Percentiles rank a stretch among this genome's conserved stretches.
Conservation (phyloP, 2,329 filamentous ascomycete genomes). For the Alternaria brassicicola region DNA sequence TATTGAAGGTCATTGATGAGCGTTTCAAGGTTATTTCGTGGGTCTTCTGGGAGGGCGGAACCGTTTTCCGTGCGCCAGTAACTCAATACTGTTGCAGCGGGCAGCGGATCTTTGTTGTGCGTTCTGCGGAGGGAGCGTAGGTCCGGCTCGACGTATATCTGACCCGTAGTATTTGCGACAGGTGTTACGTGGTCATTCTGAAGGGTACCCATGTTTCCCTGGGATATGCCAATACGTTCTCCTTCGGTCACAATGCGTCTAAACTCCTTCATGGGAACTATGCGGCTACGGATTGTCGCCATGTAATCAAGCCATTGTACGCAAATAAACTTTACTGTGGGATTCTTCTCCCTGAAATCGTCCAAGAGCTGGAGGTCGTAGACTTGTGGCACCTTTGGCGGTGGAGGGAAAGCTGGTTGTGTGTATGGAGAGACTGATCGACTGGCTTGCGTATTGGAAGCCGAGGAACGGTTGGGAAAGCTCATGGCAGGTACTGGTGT, state of each 20-base stretch:
- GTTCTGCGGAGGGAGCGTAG: slow-evolving; percentile 64
- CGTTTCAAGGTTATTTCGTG: slow-evolving; percentile 55
- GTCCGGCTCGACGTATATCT: slow-evolving; percentile 71
- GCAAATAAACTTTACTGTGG: slow-evolving; percentile 68
- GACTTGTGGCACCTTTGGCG: slow-evolving; percentile 36
- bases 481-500: slow-evolving; percentile 15
- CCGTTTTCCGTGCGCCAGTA: slow-evolving; percentile 68
- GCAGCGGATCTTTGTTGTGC: slow-evolving; percentile 53
- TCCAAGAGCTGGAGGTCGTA: slow-evolving; percentile 52
- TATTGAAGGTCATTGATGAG: slow-evolving; percentile 60
- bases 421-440: slow-evolving; percentile 22
- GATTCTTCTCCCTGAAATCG: slow-evolving; percentile 58
- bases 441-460: slow-evolving; percentile 8
- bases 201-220: slow-evolving; percentile 68
- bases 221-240: slow-evolving; percentile 64
- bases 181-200: slow-evolving; percentile 68
- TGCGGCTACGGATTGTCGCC: slow-evolving; percentile 68
- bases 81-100: slow-evolving; percentile 69
- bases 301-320: slow-evolving; percentile 82
- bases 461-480: slow-evolving; percentile 5
- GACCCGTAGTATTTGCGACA: slow-evolving; percentile 64
- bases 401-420: slow-evolving; percentile 35
- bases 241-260: slow-evolving; percentile 44
- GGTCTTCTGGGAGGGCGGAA: slow-evolving; percentile 63
- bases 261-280: slow-evolving; percentile 65